Conservation (phyloP, 164 flowering plant species). For the Warburgia ugandensis region DNA sequence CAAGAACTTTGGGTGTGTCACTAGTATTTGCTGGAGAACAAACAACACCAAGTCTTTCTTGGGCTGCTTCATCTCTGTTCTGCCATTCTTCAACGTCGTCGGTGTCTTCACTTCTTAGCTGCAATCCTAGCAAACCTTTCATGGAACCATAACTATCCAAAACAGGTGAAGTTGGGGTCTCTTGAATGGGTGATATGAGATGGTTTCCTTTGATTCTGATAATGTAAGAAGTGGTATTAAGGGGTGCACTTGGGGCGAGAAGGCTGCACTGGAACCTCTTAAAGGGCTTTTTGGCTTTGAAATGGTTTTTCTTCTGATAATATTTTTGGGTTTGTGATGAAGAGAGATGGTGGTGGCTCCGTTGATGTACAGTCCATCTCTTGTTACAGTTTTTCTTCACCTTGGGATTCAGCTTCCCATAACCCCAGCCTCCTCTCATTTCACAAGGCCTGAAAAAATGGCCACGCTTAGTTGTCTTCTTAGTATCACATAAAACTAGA, state of each 20-base stretch:
- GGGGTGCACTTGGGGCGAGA: conserved; percentile 6
- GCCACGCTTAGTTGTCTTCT: no score
- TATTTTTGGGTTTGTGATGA: not conserved
- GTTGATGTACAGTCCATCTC: not conserved
- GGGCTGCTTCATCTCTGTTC: not conserved
- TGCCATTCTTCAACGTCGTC: not conserved
- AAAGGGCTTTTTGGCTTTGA: not conserved
- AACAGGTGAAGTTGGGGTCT: not conserved
- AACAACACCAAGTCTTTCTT: not conserved
- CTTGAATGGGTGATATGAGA: not conserved
- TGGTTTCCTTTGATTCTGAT: not conserved
- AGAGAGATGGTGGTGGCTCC: not conserved
- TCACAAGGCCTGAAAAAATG: no score
- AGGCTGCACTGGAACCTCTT: not conserved
- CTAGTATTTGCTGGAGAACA: not conserved
- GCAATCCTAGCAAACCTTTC: not conserved
- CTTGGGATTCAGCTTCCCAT: not conserved
- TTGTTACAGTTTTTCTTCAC: not conserved
- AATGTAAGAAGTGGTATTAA: conserved; percentile 11
- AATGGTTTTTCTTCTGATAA: not conserved
- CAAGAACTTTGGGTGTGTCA: not conserved
- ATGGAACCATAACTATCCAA: conserved; percentile 8
- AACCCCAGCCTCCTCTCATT: not conserved
- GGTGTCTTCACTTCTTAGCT: not conserved
- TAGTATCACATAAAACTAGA: no score